Evolutionary conservation across 2,329 filamentous ascomycete species (phyloP).

Genomic region (Cladosporium sp.): DNA sequence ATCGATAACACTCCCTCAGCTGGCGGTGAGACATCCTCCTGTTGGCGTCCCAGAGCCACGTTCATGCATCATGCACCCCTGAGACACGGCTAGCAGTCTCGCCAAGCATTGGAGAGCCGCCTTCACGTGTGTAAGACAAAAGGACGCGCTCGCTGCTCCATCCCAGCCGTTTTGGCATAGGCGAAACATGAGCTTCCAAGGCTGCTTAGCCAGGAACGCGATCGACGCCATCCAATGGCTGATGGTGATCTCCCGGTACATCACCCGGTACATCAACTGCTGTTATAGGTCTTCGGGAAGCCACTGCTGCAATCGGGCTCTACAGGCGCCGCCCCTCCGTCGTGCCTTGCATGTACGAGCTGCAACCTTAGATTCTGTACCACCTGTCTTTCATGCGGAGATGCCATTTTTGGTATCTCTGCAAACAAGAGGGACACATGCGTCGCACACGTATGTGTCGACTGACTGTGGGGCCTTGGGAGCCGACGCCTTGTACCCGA

Average conservation of each 20-base stretch:
- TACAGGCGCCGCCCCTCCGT: not conserved
- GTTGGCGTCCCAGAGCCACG: not conserved
- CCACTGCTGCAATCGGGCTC: not conserved
- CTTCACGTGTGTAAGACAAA: conserved; percentile 3
- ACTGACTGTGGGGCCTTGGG: not conserved
- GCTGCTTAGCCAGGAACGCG: conserved; percentile 16
- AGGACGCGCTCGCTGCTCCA: not conserved
- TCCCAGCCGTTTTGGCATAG: not conserved
- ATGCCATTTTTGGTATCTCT: not conserved
- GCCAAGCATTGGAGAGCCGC: not conserved
- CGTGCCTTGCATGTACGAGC: conserved; percentile 17
- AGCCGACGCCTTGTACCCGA: not conserved
- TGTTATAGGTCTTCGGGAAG: not conserved
- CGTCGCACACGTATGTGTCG: not conserved
- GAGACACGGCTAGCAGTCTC: conserved; percentile 1
- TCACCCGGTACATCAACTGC: not conserved
- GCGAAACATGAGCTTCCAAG: conserved; percentile 5
- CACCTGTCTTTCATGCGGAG: not conserved
- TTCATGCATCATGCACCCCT: conserved; percentile 1
- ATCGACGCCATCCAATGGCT: not conserved
- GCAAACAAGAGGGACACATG: not conserved
- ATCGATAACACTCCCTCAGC: not conserved
- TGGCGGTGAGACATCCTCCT: conserved; percentile 2
- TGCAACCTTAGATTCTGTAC: conserved; percentile 11
- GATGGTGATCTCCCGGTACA: conserved; percentile 7